Base-by-base conservation (phyloP, 176 grass and related monocot species). In the Coix lacrymajobi region DNA sequence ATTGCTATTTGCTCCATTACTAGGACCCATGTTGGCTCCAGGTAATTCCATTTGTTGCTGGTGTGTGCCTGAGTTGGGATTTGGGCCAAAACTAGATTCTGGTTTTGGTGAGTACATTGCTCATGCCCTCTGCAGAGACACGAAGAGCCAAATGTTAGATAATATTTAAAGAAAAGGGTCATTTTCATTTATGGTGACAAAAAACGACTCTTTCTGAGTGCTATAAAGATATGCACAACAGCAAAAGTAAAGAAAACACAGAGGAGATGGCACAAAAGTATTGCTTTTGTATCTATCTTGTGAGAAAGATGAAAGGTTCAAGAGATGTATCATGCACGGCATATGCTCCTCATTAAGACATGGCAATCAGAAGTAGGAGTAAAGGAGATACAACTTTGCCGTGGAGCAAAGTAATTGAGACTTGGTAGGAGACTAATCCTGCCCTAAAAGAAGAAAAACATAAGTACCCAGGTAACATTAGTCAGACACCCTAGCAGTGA, bases 41-140 rank as follows among this genome's bases (percentile, higher is more conserved):
- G 52, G 66, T 37, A 66, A 78, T 85, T 92, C 87, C 67, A 90
- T 83, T 88, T 88, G 90, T 46, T 93, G 89, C 34, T 87, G 78
- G 28, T 71, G 80, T 77, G 8, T 12, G 1, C 46, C 40, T 36
- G 73, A 82, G 75, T 91, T 79, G 61, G 40, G 69, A 73, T 44
- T 46, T 79, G 69, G 52, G 26, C 52, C 91, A 82, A 85, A 71
- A 71, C 73, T 86, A 81, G 76, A 83, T 46, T 86, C 80, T 49
- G 85, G 79, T 78, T 79, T 82, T 62, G 79, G 54, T 33, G 81
- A 81, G 58, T 90, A 77, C 79, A 92, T 88, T 77, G 83, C n/a
- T 92, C 91, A 83, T 81, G n/a, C 11, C 79, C 86, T 79, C 91
- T 86, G 80, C 32, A 54, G 41, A 5, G 25, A 22, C 54, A 82